phyloP scores from a whole-genome alignment of 352 stramenopile species.

The Lagenidium giganteum region DNA sequence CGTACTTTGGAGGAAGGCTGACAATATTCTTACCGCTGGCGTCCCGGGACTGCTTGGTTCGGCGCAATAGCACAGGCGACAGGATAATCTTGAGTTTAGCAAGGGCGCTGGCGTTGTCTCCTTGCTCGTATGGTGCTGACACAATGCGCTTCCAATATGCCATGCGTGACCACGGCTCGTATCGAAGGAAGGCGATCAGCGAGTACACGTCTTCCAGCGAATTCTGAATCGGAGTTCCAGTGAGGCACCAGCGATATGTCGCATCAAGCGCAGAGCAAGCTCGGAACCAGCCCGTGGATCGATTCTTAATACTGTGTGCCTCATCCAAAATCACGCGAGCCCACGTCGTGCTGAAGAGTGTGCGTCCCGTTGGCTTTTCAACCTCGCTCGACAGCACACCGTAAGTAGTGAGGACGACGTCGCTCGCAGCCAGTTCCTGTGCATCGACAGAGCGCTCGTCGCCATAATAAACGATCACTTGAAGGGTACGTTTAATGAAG shows the following conservation, averaged over 20 bases:
- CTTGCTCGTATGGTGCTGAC: slow-evolving; percentile 66
- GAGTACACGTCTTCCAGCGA: slow-evolving; percentile 84
- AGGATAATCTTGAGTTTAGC: slow-evolving; percentile 63
- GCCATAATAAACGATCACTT: slow-evolving; percentile 68
- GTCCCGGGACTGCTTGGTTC: slow-evolving; percentile 81
- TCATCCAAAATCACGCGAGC: slow-evolving; percentile 89
- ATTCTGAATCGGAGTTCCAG: slow-evolving; percentile 89
- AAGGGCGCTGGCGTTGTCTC: slow-evolving; percentile 50
- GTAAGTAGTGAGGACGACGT: slow-evolving; percentile 84
- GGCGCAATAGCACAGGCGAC: slow-evolving; percentile 72
- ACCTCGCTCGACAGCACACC: slow-evolving; percentile 72
- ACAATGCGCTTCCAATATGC: slow-evolving; percentile 86
- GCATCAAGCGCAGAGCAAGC: slow-evolving; percentile 47
- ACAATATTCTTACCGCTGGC: slow-evolving; percentile 58
- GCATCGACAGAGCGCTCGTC: slow-evolving; percentile 46
- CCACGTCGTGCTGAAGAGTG: slow-evolving; percentile 45
- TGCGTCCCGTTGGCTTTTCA: slow-evolving; percentile 23
- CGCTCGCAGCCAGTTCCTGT: slow-evolving; percentile 21
- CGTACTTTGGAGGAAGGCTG: slow-evolving; percentile 62
- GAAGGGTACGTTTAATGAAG: slow-evolving; percentile 44
- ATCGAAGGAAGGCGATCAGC: slow-evolving; percentile 78
- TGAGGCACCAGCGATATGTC: slow-evolving; percentile 86
- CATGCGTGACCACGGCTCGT: slow-evolving; percentile 78
- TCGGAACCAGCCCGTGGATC: slow-evolving; percentile 64
- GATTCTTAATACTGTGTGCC: slow-evolving; percentile 90